Base-by-base conservation (phyloP, 306 rosid genomes). In the Cucurbita pepo region DNA sequence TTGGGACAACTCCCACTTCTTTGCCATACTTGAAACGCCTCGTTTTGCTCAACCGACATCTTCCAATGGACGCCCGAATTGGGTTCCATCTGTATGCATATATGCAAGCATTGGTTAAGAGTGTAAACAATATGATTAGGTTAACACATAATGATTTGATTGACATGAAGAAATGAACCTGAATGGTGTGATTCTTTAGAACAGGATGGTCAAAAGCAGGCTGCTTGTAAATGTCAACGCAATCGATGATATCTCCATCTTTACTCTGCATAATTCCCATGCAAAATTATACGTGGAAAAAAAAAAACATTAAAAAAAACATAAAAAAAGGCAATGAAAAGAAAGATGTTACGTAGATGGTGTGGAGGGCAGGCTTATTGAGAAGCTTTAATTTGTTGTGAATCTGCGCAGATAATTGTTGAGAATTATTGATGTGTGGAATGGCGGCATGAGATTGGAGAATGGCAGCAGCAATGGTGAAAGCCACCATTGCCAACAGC, bases 201-300 rank as follows among this genome's bases (percentile, higher is more conserved):
- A 47, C 91, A 69, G 99, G 99, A 72, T 94, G 99, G 72, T 94
- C 99, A 77, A 94, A 94, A 56, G 99, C 97, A 9, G 97, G 95
- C 65, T 94, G 99, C 55, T 89, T 83, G 47, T 97, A 86, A 66
- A 94, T 79, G 73, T 69, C 91, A 62, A 94, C 86, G 56, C 99
- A 94, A 65, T 94, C 99, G 59, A 94, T 94, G 2, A 79, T 74
- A 86, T 94, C 99, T 56, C 99, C 99, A 84, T 91, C 99, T 80
- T 97, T 88, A 54, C 97, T 94, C 99, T 94, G 97, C 75, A 25
- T 1, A 25, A 25, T 25, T 25, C 30, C 30, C 30, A 25, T 25
- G 30, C 30, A 25, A 25, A 25, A 25, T 25, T 25, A 25, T 25
- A 25, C 30, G 30, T 25, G 1, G 0, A 1, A 1, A 18, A 4